phyloP scores from a whole-genome alignment of 805 yeast species.

The Candida vartiovaarae region DNA sequence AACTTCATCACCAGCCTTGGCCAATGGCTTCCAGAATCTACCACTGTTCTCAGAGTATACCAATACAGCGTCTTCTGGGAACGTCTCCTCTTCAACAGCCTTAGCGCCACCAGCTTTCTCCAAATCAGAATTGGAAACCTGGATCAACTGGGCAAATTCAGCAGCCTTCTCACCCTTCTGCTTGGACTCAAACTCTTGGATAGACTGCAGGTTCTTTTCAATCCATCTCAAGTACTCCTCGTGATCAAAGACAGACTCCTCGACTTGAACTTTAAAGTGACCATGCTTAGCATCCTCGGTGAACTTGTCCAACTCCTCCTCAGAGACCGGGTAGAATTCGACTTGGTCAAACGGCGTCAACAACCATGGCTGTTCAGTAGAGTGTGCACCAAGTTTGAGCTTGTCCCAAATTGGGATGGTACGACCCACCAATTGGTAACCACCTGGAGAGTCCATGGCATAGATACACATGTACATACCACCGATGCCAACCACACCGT shows the following conservation, averaged over 20 bases:
- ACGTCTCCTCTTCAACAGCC: constrained; percentile 42
- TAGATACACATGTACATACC: constrained; percentile 99
- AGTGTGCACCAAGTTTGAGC: constrained; percentile 65
- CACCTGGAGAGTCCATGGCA: constrained; percentile 95
- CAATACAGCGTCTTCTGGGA: constrained; percentile 72
- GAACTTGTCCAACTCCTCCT: constrained; percentile 67
- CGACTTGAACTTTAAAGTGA: constrained; percentile 64
- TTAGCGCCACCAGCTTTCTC: constrained; percentile 44
- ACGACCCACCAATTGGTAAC: constrained; percentile 93
- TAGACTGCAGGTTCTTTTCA: constrained; percentile 62
- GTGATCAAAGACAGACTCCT: constrained; percentile 78
- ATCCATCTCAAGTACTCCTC: constrained; percentile 74
- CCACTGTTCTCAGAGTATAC: constrained; percentile 96
- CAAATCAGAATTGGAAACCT: constrained; percentile 70
- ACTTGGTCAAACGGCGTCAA: constrained; percentile 89
- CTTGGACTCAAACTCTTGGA: constrained; percentile 54
- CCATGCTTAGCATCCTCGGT: constrained; percentile 78
- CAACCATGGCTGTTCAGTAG: constrained; percentile 74
- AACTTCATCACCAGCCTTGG: constrained; percentile 69
- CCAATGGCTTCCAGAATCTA: constrained; percentile 91
- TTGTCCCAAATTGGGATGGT: constrained; percentile 98
- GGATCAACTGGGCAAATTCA: constrained; percentile 80
- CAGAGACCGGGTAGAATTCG: constrained; percentile 88
- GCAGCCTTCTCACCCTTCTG: constrained; percentile 80
- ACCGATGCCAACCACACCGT: constrained; percentile 96